Conservation (phyloP, 306 rosid species). For the Begonia peltatifolia region DNA sequence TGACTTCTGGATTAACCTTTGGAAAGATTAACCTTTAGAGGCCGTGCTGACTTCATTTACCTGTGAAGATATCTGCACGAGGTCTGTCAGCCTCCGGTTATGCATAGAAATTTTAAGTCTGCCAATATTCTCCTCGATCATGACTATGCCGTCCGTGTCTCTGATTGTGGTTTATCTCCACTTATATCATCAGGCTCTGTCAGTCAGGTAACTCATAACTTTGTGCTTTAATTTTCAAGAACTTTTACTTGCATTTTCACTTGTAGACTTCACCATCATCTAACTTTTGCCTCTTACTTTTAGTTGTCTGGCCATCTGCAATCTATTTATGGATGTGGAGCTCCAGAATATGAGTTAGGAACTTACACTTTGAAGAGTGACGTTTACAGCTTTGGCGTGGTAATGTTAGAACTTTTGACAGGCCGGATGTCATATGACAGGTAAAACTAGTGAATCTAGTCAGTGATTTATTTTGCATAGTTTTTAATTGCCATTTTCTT, state of each 20-base stretch:
- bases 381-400: conserved; percentile 89
- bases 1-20: too few species aligned
- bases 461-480: background rate
- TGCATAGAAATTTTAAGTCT: conserved; percentile 89
- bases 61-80: conserved; percentile 76
- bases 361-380: conserved; percentile 70
- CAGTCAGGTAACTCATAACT: conserved; percentile 50
- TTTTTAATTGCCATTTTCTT: background rate
- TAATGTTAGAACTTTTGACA: conserved; percentile 86
- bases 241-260: too few species aligned
- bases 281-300: conserved; percentile 8
- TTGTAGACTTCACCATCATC: background rate
- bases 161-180: conserved; percentile 95
- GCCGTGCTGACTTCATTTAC: conserved; percentile 1
- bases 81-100: conserved; percentile 69
- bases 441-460: conserved; percentile 17
- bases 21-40: too few species aligned
- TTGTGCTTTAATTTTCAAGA: background rate
- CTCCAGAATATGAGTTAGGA: conserved; percentile 95
- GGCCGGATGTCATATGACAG: conserved; percentile 86
- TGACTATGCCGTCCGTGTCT: conserved; percentile 53
- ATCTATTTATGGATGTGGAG: conserved; percentile 79
- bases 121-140: conserved; percentile 86
- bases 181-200: conserved; percentile 88
- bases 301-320: conserved; percentile 85